Evolutionary conservation across 805 yeast species (phyloP), one percentile per base, ranked within the genome.

Genomic region (Saturnispora sekii): DNA sequence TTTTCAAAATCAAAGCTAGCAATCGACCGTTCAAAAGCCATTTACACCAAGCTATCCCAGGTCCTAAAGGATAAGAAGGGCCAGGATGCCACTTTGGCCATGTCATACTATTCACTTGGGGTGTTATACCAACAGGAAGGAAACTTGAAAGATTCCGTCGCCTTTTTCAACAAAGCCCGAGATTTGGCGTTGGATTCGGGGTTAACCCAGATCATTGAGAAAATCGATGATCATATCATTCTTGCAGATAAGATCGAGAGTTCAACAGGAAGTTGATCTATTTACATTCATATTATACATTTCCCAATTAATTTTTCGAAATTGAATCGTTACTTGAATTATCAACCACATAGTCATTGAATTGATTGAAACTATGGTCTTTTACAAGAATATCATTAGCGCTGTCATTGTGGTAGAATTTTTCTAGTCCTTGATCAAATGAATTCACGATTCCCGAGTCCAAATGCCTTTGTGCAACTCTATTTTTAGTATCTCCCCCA

Each of bases 71-170:
- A 15, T 10, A 37, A 31, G n/a, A 45, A 44, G 11, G 48, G 46
- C 2, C 35, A 32, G 9, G 36, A 36, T 2, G 39, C 58, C 10
- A 52, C 53, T 38, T 33, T 83, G 35, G 93, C 94, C 0, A 68
- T 89, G 58, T 78, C 95, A 0, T 77, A 87, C 0, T 89, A 84
- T 57, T 94, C 96, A 0, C 67, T 85, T 35, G 97, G 96, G 2
- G 94, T 88, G 5, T 71, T 86, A 10, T 71, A 75, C 37, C 62
- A 81, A n/a, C 85, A 84, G 53, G 57, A 68, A 38, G 74, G 80
- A 1, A 64, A 79, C 10, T 67, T 74, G 45, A 71, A 68, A 2
- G 63, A 70, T 44, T 88, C 95, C 0, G 77, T 74, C 51, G 67
- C 77, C 35, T 64, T 74, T 26, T 65, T 89, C 39, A 66, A 80